Percentiles rank a stretch among this genome's conserved stretches.
Evolutionary conservation across 352 stramenopile genomes (phyloP).

Genomic region (Plasmopara muralis): DNA sequence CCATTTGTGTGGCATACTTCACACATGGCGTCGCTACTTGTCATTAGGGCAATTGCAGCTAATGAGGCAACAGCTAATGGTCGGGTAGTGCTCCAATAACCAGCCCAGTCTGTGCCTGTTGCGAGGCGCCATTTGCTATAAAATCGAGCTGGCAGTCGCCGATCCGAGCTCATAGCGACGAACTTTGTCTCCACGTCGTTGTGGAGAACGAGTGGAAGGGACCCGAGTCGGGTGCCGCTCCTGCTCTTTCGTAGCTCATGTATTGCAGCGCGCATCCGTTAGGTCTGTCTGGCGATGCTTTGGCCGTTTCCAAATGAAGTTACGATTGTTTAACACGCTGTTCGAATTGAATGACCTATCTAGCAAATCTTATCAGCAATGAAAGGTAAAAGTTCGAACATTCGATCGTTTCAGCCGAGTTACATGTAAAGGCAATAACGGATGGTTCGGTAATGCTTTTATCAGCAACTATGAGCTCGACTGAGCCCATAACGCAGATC

Average conservation of each 20-base stretch:
- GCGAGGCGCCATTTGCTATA: constrained; percentile 3
- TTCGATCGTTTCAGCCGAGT: too few species aligned
- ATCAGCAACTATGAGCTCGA: too few species aligned
- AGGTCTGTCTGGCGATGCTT: background rate
- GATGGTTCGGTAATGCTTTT: too few species aligned
- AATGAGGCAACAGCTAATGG: background rate
- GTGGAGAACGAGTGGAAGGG: background rate
- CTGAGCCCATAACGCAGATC: too few species aligned
- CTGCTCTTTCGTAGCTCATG: background rate
- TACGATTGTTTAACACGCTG: background rate
- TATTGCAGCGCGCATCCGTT: background rate
- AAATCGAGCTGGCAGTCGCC: background rate
- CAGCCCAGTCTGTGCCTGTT: background rate
- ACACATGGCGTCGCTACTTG: constrained; percentile 8
- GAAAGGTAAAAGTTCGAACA: too few species aligned
- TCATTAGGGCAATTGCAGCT: constrained; percentile 2
- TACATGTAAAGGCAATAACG: too few species aligned
- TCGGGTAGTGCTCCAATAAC: constrained; percentile 1
- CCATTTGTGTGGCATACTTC: constrained; percentile 11
- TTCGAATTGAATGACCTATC: too few species aligned
- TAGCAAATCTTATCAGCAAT: too few species aligned
- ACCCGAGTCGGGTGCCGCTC: background rate
- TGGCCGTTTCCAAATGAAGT: background rate
- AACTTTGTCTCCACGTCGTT: background rate
- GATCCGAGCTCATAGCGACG: background rate